Base-by-base conservation (phyloP, 495 filamentous ascomycete genomes). In the Mytilinidion resinicola region DNA sequence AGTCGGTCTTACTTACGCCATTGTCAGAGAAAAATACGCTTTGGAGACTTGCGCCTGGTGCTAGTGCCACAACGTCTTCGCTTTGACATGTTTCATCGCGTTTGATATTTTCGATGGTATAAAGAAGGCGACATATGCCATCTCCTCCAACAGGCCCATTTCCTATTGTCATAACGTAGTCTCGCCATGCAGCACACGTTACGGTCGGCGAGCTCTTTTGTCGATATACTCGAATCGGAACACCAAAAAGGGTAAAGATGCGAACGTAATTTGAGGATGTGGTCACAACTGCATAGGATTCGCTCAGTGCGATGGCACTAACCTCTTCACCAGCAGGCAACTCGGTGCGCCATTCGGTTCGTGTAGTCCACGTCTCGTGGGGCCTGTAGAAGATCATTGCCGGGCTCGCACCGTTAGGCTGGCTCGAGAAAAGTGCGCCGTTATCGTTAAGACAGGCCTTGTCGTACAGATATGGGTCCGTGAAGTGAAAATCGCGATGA, bases 401-500 rank as follows among this genome's bases (percentile, higher is more conserved):
- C 25, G 85, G 85, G 34, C 78, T 63, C 9, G 55, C 41, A 14
- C 42, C 19, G 12, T 77, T 80, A 1, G 91, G 84, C 11, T 81
- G 85, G 64, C 87, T 93, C 0, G 91, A 88, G 69, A 97, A 96
- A 0, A 96, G 78, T 0, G 89, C 80, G 30, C 93, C 93, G 56
- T 88, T 82, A 37, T 96, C 90, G 68, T 90, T 86, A 2, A 87
- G 74, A 64, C 92, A 96, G n/a, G 93, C 92, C 67, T 95, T 95
- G 72, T 98, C 95, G 71, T 97, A 96, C 19, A 89, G 76, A 67
- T 88, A 95, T 0, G 90, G 90, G 66, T 98, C 93, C 1, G 91
- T 97, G 73, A 97, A 97, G 73, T 98, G 93, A 66, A 96, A 96
- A 72, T 95, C 88, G 20, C 95, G 80, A 67, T 96, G 89, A 53